Percentiles rank a stretch among this genome's conserved stretches.
Evolutionary conservation across 352 stramenopile species (phyloP).

Genomic region (Phytophthora europaea): DNA sequence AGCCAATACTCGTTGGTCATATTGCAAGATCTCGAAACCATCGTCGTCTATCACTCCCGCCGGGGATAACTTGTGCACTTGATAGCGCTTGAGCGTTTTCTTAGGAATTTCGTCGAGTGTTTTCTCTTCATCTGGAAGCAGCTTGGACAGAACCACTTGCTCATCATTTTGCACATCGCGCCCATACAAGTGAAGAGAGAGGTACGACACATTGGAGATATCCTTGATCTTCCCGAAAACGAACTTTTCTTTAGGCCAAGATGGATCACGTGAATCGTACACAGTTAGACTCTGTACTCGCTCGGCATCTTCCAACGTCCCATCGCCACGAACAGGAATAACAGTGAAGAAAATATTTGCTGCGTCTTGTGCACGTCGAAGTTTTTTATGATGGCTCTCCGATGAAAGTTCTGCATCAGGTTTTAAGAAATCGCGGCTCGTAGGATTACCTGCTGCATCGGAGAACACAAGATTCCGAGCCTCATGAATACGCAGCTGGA

Average conservation of each 20-base stretch:
- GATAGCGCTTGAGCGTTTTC: conserved; percentile 38
- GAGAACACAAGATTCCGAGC: conserved; percentile 53
- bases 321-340: conserved; percentile 60
- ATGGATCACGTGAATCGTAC: conserved; percentile 66
- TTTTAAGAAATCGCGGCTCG: neutral
- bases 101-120: conserved; percentile 42
- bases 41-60: conserved; percentile 63
- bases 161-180: conserved; percentile 57
- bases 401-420: conserved; percentile 9
- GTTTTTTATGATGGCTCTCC: conserved; percentile 12
- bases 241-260: conserved; percentile 74
- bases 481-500: conserved; percentile 58
- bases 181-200: conserved; percentile 79
- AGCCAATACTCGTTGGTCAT: conserved; percentile 72
- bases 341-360: conserved; percentile 79
- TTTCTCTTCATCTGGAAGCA: conserved; percentile 52
- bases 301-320: conserved; percentile 52
- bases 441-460: conserved; percentile 1
- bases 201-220: conserved; percentile 61
- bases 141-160: conserved; percentile 33
- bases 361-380: conserved; percentile 18
- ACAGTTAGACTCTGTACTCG: conserved; percentile 74
- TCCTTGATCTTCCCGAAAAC: conserved; percentile 67
- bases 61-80: conserved; percentile 62
- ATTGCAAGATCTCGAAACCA: conserved; percentile 60